Percentiles rank a stretch among this genome's conserved stretches.
Evolutionary conservation across 345 rosid genomes (phyloP).

Genomic region (Gossypium stocksii): DNA sequence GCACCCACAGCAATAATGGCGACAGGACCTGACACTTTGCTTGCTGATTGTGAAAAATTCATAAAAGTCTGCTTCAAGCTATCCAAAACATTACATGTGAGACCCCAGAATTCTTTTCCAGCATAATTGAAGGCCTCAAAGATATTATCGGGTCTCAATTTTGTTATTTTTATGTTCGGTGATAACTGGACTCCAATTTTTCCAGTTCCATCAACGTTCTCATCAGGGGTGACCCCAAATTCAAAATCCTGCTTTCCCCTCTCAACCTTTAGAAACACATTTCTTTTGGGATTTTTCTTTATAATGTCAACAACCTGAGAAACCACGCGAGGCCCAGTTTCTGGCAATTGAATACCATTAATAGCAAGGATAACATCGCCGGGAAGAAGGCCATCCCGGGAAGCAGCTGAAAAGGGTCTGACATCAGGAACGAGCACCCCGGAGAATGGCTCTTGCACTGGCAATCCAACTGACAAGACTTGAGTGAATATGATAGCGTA

Average conservation of each 20-base stretch:
- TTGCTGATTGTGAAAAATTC: conserved; percentile 82
- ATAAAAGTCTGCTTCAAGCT: conserved; percentile 76
- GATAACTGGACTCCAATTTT: conserved; percentile 89
- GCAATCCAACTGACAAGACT: conserved; percentile 84
- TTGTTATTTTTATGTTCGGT: conserved; percentile 66
- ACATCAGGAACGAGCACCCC: conserved; percentile 91
- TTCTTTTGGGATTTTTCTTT: conserved; percentile 56
- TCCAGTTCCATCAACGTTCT: conserved; percentile 74
- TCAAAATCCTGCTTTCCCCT: conserved; percentile 55
- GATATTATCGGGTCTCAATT: conserved; percentile 53
- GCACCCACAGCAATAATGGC: conserved; percentile 97
- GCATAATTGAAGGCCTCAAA: conserved; percentile 53
- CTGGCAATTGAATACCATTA: conserved; percentile 49
- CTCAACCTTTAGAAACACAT: conserved; percentile 56
- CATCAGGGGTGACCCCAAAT: conserved; percentile 75
- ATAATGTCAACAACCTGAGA: conserved; percentile 65
- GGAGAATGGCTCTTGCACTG: conserved; percentile 87
- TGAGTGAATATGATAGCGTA: conserved; percentile 69
- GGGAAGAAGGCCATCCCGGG: conserved; percentile 82
- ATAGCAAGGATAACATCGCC: conserved; percentile 76
- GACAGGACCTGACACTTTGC: conserved; percentile 89
- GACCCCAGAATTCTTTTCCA: conserved; percentile 71
- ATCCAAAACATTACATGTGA: conserved; percentile 66
- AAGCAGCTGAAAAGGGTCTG: conserved; percentile 78
- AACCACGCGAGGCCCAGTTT: conserved; percentile 55